These are phyloP conservation scores for Pseudozyma flocculosa DNA, from an alignment of 1,284 basidiomycete species.

Conservation along the genomic window DNA sequence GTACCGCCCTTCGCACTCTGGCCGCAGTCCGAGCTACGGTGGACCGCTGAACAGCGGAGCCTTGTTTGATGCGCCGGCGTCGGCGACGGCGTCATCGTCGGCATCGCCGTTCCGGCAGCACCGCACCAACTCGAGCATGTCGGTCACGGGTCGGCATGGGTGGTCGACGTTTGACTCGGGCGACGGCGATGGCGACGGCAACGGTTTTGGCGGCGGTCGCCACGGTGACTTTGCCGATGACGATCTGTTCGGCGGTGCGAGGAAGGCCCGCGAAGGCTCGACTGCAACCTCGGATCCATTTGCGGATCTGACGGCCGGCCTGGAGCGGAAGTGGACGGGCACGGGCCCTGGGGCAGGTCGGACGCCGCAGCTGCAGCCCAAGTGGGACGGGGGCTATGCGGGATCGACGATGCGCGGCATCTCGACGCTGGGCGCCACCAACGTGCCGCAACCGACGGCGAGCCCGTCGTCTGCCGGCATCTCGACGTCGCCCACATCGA, in stretches of 20 bases:
- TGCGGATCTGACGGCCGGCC: slow-evolving; percentile 9
- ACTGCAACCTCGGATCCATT: slow-evolving; percentile 14
- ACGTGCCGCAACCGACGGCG: slow-evolving; percentile 10
- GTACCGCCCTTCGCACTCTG: slow-evolving; percentile 2
- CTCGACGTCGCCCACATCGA: neutral
- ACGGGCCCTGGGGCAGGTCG: neutral
- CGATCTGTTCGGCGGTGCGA: too few species aligned
- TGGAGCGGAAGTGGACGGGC: slow-evolving; percentile 5
- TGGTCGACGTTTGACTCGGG: slow-evolving; percentile 25
- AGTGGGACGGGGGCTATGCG: slow-evolving; percentile 7
- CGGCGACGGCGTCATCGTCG: too few species aligned
- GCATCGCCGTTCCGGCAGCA: too few species aligned
- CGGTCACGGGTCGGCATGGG: neutral
- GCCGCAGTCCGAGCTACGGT: too few species aligned
- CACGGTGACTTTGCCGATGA: too few species aligned
- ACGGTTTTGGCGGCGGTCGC: slow-evolving; percentile 22
- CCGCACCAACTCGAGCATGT: too few species aligned
- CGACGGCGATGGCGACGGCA: slow-evolving; percentile 7
- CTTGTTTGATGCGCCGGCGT: too few species aligned
- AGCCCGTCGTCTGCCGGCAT: slow-evolving; percentile 13
- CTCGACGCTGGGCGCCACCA: too few species aligned
- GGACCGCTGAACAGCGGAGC: too few species aligned
- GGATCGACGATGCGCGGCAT: slow-evolving; percentile 2
- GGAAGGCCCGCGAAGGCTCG: too few species aligned
- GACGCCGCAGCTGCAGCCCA: slow-evolving; percentile 1